These are phyloP conservation scores for Coffea eugenioides DNA, from an alignment of 257 asterid species.

Conservation along the genomic window DNA sequence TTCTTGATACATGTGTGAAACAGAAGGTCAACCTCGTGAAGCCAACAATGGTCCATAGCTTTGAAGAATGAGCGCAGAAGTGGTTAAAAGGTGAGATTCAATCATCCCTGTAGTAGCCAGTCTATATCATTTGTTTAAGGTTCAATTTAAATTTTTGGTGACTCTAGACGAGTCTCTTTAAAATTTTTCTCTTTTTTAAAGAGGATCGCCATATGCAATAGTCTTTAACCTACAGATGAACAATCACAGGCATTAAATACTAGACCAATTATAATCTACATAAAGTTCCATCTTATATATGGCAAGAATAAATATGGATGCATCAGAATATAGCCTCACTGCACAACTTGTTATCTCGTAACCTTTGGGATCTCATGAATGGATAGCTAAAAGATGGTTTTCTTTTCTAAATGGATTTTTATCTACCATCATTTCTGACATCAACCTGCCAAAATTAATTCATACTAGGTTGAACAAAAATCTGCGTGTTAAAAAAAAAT, in stretches of 20 bases:
- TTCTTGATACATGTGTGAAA: background rate
- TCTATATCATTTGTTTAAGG: background rate
- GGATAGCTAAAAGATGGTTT: background rate
- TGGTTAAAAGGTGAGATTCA: background rate
- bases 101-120: background rate
- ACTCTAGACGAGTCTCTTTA: background rate
- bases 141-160: background rate
- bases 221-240: background rate
- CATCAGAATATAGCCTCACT: background rate
- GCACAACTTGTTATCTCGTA: background rate
- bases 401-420: background rate
- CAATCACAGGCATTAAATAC: background rate
- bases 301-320: too few species aligned
- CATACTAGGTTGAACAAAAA: background rate
- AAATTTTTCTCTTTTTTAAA: background rate
- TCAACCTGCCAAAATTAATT: background rate
- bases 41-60: background rate
- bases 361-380: background rate
- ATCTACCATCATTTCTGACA: background rate
- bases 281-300: background rate
- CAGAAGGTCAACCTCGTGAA: background rate
- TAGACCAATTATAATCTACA: background rate
- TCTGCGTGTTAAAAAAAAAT: background rate
- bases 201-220: background rate
- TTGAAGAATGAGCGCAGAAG: background rate